A percentile compares a stretch with the other conserved stretches of the same genome.
Evolutionary conservation across 73 alveolate species (phyloP).

Genomic region (Diophrys appendiculata): DNA sequence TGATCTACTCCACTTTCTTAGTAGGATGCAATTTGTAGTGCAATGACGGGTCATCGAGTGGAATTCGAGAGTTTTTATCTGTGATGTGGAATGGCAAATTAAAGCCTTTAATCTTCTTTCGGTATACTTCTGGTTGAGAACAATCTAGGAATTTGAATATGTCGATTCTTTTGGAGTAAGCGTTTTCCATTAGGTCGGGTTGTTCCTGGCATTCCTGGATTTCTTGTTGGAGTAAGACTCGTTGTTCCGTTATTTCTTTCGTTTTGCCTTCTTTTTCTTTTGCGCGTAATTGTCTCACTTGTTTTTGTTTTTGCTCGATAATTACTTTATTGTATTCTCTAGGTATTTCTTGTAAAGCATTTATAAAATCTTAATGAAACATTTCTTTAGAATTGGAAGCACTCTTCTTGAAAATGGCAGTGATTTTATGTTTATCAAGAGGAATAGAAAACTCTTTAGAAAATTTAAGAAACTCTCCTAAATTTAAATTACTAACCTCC

Average conservation of each 20-base stretch:
- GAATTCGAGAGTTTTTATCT: no score
- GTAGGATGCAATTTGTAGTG: not conserved
- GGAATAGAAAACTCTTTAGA: conserved; percentile 53
- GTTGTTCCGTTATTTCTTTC: no score
- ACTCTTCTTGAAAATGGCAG: conserved; percentile 52
- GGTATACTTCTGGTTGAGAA: not conserved
- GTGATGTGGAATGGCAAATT: not conserved
- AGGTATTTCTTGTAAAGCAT: no score
- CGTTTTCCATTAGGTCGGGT: no score
- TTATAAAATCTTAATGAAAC: conserved; percentile 45
- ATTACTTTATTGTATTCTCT: no score
- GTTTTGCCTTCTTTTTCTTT: no score
- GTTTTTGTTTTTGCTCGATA: no score
- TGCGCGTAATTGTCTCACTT: no score
- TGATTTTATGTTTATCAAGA: conserved; percentile 2
- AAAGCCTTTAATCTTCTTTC: not conserved
- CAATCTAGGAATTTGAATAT: not conserved
- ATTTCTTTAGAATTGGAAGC: conserved; percentile 40
- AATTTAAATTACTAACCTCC: conserved; percentile 39
- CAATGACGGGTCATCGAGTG: not conserved
- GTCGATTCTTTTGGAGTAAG: no score
- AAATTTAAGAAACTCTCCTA: conserved; percentile 60
- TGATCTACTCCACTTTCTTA: not conserved
- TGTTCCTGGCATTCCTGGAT: no score
- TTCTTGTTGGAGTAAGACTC: no score